Conservation (phyloP, 116 monocot genomes). For the Trichopus zeylanicus region DNA sequence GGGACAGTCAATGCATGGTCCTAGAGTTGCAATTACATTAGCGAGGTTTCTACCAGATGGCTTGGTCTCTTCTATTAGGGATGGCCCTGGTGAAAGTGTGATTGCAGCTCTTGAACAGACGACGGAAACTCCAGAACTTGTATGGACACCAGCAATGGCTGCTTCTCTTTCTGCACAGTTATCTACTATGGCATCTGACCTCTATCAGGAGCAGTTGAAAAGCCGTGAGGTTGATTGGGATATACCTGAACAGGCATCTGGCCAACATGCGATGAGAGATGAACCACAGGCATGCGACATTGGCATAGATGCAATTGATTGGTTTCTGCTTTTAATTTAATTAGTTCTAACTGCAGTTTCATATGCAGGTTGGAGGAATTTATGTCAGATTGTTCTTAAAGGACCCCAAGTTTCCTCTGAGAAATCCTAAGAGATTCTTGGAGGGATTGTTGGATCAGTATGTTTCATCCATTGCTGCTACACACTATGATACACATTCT, state of each 20-base stretch:
- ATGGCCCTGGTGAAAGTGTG: constrained; percentile 95
- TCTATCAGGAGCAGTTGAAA: constrained; percentile 92
- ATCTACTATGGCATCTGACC: constrained; percentile 93
- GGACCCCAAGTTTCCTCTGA: constrained; percentile 95
- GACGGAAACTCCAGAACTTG: constrained; percentile 99
- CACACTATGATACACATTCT: constrained; percentile 67
- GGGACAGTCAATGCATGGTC: constrained; percentile 98
- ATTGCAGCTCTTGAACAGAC: constrained; percentile 82
- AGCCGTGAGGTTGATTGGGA: constrained; percentile 92
- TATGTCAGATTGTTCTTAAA: constrained; percentile 96
- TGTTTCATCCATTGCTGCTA: constrained; percentile 87
- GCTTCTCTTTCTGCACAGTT: constrained; percentile 94
- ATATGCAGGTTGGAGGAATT: constrained; percentile 95
- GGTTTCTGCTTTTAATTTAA: background rate
- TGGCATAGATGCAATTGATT: background rate
- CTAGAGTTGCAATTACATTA: constrained; percentile 89
- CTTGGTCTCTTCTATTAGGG: constrained; percentile 80
- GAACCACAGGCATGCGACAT: constrained; percentile 77
- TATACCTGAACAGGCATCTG: constrained; percentile 91
- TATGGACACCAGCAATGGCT: constrained; percentile 99
- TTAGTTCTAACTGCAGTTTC: background rate
- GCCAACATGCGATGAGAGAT: constrained; percentile 95
- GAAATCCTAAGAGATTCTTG: constrained; percentile 96
- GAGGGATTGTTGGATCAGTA: constrained; percentile 99
- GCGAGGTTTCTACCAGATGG: constrained; percentile 98